These are phyloP conservation scores for Epicoccum sorghinum DNA, from an alignment of 2,329 filamentous ascomycete species.

Conservation along the genomic window DNA sequence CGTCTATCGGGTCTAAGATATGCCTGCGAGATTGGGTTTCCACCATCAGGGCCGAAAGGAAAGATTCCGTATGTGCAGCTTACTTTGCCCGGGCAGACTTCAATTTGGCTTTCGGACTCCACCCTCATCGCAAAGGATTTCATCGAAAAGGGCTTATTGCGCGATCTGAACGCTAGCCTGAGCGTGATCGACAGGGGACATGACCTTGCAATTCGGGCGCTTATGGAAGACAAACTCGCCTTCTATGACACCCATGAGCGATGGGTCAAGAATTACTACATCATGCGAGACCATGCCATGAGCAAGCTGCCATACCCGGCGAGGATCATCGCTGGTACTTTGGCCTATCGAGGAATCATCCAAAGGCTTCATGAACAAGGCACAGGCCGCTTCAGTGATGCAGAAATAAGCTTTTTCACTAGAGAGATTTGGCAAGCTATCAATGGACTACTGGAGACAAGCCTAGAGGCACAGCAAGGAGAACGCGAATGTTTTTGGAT, in stretches of 20 bases:
- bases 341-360: constrained; percentile 54
- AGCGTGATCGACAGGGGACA: constrained; percentile 48
- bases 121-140: constrained; percentile 60
- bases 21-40: constrained; percentile 52
- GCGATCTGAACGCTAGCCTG: constrained; percentile 58
- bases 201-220: constrained; percentile 60
- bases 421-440: constrained; percentile 62
- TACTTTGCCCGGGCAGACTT: constrained; percentile 16
- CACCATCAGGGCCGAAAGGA: constrained; percentile 57
- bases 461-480: constrained; percentile 39
- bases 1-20: constrained; percentile 61
- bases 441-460: constrained; percentile 51
- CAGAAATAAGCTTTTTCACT: constrained; percentile 57
- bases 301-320: constrained; percentile 58
- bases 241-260: constrained; percentile 62
- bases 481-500: constrained; percentile 60
- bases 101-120: constrained; percentile 56
- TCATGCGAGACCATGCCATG: constrained; percentile 62
- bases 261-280: constrained; percentile 66
- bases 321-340: constrained; percentile 57
- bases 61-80: constrained; percentile 65
- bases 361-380: constrained; percentile 63
- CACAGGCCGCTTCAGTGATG: constrained; percentile 56
- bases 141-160: constrained; percentile 48
- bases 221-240: constrained; percentile 67